Evolutionary conservation across 768 basidiomycete genomes (phyloP).

Genomic region (Porphyrellus cyaneotinctus): DNA sequence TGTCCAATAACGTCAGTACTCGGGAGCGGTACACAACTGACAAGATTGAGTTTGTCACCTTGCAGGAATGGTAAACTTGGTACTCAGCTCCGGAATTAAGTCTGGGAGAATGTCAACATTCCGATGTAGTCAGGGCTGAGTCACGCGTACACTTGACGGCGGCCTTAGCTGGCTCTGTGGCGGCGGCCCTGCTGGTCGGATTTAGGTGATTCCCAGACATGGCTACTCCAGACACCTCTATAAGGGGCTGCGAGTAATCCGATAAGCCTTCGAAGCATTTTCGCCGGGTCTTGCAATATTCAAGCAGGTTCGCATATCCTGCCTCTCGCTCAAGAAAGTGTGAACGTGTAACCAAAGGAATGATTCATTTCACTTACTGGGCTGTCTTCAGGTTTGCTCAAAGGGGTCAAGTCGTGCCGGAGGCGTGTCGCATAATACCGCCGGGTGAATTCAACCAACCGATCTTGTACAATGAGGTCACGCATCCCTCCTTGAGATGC

Average conservation of each 20-base stretch:
- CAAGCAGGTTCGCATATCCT: constrained; percentile 55
- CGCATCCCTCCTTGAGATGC: constrained; percentile 36
- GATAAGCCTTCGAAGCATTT: constrained; percentile 60
- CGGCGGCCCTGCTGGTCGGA: constrained; percentile 42
- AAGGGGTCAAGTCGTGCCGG: constrained; percentile 65
- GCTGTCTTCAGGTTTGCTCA: constrained; percentile 65
- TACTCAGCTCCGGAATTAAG: constrained; percentile 80
- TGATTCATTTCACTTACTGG: constrained; percentile 42
- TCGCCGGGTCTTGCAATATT: constrained; percentile 59
- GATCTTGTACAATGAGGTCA: constrained; percentile 73
- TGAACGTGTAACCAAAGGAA: constrained; percentile 1
- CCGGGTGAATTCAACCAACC: constrained; percentile 70
- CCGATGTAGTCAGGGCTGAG: constrained; percentile 18
- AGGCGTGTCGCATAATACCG: constrained; percentile 57
- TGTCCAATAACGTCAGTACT: constrained; percentile 31
- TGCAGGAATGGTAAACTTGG: constrained; percentile 66
- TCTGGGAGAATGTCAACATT: constrained; percentile 43
- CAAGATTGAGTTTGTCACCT: constrained; percentile 45
- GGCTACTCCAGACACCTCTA: constrained; percentile 60
- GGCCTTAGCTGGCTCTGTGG: constrained; percentile 35
- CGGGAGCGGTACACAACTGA: constrained; percentile 15
- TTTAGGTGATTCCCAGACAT: constrained; percentile 54
- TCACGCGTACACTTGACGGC: constrained; percentile 56
- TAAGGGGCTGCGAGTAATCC: constrained; percentile 63
- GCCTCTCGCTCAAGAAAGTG: constrained; percentile 50